phyloP scores from a whole-genome alignment of 345 rosid genomes.

The Citrus maxima region DNA sequence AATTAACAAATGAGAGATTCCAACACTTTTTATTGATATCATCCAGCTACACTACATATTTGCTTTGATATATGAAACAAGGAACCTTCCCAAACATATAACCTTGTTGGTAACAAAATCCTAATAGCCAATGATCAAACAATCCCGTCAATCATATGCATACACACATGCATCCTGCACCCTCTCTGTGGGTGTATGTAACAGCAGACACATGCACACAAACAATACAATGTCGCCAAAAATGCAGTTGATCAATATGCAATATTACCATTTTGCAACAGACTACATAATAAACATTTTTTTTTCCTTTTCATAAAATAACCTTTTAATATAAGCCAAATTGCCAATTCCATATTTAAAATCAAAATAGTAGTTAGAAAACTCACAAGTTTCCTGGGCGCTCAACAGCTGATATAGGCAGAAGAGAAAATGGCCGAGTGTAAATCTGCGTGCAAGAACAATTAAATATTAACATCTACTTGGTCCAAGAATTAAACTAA shows the following conservation, averaged over 20 bases:
- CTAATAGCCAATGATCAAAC: not conserved
- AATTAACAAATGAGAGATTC: not conserved
- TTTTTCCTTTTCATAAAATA: not conserved
- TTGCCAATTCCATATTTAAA: not conserved
- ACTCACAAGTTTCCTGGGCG: slow-evolving; percentile 83
- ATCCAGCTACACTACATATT: not conserved
- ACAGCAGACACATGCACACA: not conserved
- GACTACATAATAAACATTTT: not conserved
- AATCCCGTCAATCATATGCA: not conserved
- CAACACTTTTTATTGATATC: not conserved
- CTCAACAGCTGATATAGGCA: slow-evolving; percentile 75
- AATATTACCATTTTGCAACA: not conserved
- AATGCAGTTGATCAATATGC: not conserved
- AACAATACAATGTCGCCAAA: not conserved
- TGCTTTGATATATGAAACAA: not conserved
- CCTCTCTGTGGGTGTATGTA: not conserved
- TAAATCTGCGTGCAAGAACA: slow-evolving; percentile 47
- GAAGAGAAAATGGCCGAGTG: slow-evolving; percentile 57
- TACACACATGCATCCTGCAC: not conserved
- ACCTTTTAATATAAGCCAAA: not conserved
- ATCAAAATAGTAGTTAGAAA: not conserved
- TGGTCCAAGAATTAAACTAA: not conserved
- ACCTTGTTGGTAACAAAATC: not conserved
- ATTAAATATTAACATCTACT: not conserved
- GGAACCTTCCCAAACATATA: not conserved